phyloP scores from a whole-genome alignment of 1,139 yeast species.

The Geotrichum europaeum region DNA sequence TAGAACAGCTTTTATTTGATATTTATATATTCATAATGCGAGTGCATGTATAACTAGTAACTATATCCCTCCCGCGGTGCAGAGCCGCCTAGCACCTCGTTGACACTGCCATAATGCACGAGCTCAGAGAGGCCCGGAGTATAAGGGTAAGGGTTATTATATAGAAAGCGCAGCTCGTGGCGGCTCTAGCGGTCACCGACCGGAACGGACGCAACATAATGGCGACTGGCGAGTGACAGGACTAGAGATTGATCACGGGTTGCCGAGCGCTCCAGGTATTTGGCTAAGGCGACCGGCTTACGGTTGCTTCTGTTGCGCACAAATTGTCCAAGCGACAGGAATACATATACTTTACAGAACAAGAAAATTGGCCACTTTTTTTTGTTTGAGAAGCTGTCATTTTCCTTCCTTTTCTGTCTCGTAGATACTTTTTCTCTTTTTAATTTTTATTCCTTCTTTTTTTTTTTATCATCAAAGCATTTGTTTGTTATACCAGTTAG shows the following conservation, averaged over 20 bases:
- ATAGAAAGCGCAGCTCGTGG: not conserved
- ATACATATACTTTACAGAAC: not conserved
- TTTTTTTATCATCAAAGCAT: not conserved
- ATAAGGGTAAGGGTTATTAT: not conserved
- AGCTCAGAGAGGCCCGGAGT: not conserved
- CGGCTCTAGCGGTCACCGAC: not conserved
- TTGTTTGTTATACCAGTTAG: not conserved
- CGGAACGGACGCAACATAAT: not conserved
- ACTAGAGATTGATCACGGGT: not conserved
- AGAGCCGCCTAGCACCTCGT: not conserved
- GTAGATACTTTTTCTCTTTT: not conserved
- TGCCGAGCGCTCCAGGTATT: not conserved
- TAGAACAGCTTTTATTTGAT: not conserved
- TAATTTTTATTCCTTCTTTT: not conserved
- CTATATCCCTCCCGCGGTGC: not conserved
- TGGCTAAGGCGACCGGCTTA: not conserved
- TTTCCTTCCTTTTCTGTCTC: not conserved
- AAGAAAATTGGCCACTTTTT: not conserved
- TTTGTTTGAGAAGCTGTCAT: not conserved
- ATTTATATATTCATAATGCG: not conserved
- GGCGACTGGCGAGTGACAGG: too few relatives aligned
- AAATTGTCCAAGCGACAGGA: not conserved
- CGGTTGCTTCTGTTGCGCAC: not conserved
- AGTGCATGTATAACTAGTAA: too few relatives aligned
- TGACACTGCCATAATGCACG: not conserved